Percentiles rank a stretch among this genome's conserved stretches.
Evolutionary conservation across 805 yeast species (phyloP).

Genomic region (Blastobotrys parvus): DNA sequence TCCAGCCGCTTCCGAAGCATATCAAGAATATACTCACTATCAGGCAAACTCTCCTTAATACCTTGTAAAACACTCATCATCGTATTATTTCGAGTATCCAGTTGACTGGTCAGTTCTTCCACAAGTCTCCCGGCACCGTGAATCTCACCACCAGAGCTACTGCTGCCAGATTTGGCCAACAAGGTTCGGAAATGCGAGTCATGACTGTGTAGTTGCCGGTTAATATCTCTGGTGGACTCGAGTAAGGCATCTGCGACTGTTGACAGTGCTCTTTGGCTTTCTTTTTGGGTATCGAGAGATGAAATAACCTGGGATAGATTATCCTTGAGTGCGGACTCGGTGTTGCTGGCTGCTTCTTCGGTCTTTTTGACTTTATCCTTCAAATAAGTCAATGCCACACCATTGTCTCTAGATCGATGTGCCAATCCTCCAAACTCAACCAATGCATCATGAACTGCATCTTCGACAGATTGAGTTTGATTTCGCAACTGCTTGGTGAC

Average conservation of each 20-base stretch:
- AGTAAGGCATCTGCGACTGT: conserved; percentile 14
- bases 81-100: background rate
- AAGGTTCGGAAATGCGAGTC: conserved; percentile 5
- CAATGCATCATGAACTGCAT: conserved; percentile 26
- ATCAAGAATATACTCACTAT: background rate
- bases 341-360: conserved; percentile 16
- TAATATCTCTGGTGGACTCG: conserved; percentile 10
- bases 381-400: conserved; percentile 24
- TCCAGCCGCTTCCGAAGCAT: background rate
- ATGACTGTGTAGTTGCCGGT: conserved; percentile 7
- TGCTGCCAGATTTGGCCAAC: too few species aligned
- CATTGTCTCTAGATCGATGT: conserved; percentile 30
- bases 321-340: conserved; percentile 12
- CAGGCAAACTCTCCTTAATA: background rate
- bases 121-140: background rate
- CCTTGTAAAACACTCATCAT: background rate
- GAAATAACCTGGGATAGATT: conserved; percentile 6
- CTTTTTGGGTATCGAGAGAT: conserved; percentile 11
- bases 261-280: conserved; percentile 11
- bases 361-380: conserved; percentile 17
- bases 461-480: conserved; percentile 25
- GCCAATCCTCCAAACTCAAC: conserved; percentile 28
- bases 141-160: background rate
- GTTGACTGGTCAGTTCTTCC: background rate
- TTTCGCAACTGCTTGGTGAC: conserved; percentile 24